These are phyloP conservation scores for Aspergillus saccharolyticus DNA, from an alignment of 495 filamentous ascomycete genomes.

Conservation along the genomic window DNA sequence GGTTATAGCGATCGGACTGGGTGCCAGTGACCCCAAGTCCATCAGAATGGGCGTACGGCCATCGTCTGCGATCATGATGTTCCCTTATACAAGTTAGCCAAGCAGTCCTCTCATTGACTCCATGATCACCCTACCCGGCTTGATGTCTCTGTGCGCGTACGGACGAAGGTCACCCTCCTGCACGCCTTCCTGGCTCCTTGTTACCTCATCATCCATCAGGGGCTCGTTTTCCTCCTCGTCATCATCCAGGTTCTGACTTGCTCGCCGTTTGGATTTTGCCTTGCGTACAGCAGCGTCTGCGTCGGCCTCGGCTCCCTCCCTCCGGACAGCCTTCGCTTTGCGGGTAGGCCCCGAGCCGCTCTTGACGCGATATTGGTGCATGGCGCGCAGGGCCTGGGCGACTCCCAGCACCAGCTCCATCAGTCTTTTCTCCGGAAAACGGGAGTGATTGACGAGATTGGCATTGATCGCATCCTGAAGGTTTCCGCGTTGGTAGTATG, in stretches of 20 bases:
- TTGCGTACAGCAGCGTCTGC: slow-evolving; percentile 52
- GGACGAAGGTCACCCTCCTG: slow-evolving; percentile 67
- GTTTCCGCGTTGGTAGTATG: slow-evolving; percentile 92
- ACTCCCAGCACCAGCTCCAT: slow-evolving; percentile 92
- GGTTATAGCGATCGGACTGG: slow-evolving; percentile 87
- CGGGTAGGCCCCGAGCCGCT: slow-evolving; percentile 48
- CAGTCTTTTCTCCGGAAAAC: slow-evolving; percentile 80
- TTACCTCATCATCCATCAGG: slow-evolving; percentile 80
- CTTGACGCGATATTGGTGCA: slow-evolving; percentile 80
- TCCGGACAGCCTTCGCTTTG: slow-evolving; percentile 57
- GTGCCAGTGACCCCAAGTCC: slow-evolving; percentile 91
- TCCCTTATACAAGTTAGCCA: slow-evolving; percentile 51
- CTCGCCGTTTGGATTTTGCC: slow-evolving; percentile 46
- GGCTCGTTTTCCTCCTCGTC: slow-evolving; percentile 73
- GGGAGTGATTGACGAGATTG: slow-evolving; percentile 94
- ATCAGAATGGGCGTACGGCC: slow-evolving; percentile 90
- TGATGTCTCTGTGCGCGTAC: slow-evolving; percentile 96
- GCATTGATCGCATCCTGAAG: slow-evolving; percentile 98
- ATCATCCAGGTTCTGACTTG: slow-evolving; percentile 44
- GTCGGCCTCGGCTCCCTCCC: slow-evolving; percentile 57
- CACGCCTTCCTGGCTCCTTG: slow-evolving; percentile 63
- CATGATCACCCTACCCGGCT: slow-evolving; percentile 61
- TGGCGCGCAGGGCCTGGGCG: slow-evolving; percentile 76
- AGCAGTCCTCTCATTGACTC: not conserved
- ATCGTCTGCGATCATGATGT: slow-evolving; percentile 93